phyloP scores from a whole-genome alignment of 2,329 filamentous ascomycete genomes.

The Fusarium nematophilum region DNA sequence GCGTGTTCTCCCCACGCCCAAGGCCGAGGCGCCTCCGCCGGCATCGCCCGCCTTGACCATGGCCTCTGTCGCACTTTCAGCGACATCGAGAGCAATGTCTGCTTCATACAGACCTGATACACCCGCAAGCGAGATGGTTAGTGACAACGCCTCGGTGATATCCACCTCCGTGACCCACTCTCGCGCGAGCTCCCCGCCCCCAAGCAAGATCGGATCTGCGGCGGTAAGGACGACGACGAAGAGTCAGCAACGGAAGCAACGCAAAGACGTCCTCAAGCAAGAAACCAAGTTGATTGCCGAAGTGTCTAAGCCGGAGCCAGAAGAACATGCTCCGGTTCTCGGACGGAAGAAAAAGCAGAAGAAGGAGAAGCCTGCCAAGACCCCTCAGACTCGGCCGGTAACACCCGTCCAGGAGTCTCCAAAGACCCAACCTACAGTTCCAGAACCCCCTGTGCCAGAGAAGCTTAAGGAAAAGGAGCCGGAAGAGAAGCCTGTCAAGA shows the following conservation, averaged over 20 bases:
- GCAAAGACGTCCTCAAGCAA: conserved; percentile 74
- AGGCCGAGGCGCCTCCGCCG: conserved; percentile 64
- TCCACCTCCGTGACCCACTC: conserved; percentile 76
- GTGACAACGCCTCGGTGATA: conserved; percentile 80
- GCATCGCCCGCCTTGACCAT: conserved; percentile 46
- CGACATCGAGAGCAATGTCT: conserved; percentile 47
- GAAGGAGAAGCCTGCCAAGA: conserved; percentile 69
- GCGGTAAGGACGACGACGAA: conserved; percentile 78
- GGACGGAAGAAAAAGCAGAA: conserved; percentile 88
- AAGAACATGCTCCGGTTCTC: conserved; percentile 76
- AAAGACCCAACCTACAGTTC: conserved; percentile 21
- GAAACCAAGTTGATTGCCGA: conserved; percentile 68
- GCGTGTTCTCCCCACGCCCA: conserved; percentile 76
- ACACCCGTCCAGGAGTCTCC: conserved; percentile 19
- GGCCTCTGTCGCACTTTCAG: conserved; percentile 46
- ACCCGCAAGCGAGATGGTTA: conserved; percentile 77
- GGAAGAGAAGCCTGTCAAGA: conserved; percentile 40
- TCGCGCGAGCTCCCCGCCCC: conserved; percentile 77
- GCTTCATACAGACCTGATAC: conserved; percentile 71
- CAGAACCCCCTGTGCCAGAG: conserved; percentile 10
- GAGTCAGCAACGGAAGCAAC: conserved; percentile 81
- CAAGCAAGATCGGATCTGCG: conserved; percentile 72
- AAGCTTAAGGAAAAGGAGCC: conserved; percentile 21
- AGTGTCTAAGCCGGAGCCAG: conserved; percentile 61
- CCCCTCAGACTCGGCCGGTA: conserved; percentile 19